These are phyloP conservation scores for Nepenthes mirabilis DNA, from an alignment of 148 eudicot species.

Conservation along the genomic window DNA sequence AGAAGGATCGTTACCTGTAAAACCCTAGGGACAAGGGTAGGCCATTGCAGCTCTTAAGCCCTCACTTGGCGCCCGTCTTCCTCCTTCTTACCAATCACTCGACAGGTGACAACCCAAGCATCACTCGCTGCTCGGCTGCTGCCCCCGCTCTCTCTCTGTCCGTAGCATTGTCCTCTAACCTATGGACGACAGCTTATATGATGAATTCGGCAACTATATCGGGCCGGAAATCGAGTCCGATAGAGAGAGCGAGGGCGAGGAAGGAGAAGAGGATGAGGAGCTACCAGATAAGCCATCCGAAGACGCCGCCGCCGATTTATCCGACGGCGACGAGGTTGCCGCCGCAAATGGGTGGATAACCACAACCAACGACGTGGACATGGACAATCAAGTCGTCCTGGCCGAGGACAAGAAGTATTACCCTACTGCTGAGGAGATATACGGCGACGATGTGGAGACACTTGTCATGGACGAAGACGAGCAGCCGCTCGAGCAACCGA, in stretches of 20 bases:
- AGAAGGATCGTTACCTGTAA: too few species aligned
- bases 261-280: slow-evolving; percentile 19
- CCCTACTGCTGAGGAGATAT: slow-evolving; percentile 94
- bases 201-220: slow-evolving; percentile 97
- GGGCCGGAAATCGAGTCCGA: slow-evolving; percentile 98
- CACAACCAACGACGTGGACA: slow-evolving; percentile 49
- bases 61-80: too few species aligned
- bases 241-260: slow-evolving; percentile 51
- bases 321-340: slow-evolving; percentile 27
- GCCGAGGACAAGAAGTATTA: slow-evolving; percentile 97
- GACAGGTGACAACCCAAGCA: too few species aligned
- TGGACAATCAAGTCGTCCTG: slow-evolving; percentile 72
- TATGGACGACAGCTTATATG: slow-evolving; percentile 93
- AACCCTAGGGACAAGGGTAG: too few species aligned
- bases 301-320: slow-evolving; percentile 38
- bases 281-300: slow-evolving; percentile 26
- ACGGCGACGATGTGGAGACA: slow-evolving; percentile 96
- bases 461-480: slow-evolving; percentile 97
- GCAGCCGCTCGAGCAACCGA: slow-evolving; percentile 76
- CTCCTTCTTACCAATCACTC: too few species aligned
- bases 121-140: not conserved
- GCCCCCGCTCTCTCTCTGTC: slow-evolving; percentile 5
- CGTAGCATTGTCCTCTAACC: not conserved
- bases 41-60: too few species aligned
- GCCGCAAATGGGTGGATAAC: slow-evolving; percentile 71